Evolutionary conservation across 441 rosid genomes (phyloP).

Genomic region (Pelargonium australe): DNA sequence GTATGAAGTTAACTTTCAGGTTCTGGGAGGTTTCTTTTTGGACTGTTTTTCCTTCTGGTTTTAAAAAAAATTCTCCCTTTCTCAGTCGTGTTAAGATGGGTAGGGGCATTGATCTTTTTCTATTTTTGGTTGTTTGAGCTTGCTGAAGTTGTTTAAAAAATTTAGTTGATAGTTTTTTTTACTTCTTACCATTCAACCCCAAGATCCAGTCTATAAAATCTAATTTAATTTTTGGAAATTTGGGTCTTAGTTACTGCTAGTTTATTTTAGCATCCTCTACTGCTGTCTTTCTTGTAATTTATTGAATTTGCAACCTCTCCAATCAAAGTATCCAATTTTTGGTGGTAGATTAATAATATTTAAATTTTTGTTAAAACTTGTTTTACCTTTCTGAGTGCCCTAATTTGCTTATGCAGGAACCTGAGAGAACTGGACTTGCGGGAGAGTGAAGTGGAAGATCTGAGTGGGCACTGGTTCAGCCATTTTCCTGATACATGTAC

Average conservation of each 20-base stretch:
- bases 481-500: conserved; percentile 71
- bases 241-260: no score
- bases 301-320: no score
- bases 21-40: background rate
- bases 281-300: no score
- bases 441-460: conserved; percentile 86
- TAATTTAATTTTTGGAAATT: no score
- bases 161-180: no score
- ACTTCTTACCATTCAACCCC: background rate
- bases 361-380: background rate
- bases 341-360: background rate
- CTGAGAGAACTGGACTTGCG: conserved; percentile 88
- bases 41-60: background rate
- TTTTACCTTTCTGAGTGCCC: background rate
- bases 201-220: background rate
- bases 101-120: background rate
- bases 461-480: conserved; percentile 82
- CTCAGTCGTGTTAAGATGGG: background rate
- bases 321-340: no score
- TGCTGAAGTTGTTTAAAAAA: background rate
- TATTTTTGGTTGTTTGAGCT: background rate
- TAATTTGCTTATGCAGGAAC: conserved; percentile 33
- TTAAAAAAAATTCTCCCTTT: background rate
- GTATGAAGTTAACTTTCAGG: background rate
- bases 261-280: no score